These are phyloP conservation scores for Microdochium nivale DNA, from an alignment of 2,329 filamentous ascomycete species.

Conservation along the genomic window DNA sequence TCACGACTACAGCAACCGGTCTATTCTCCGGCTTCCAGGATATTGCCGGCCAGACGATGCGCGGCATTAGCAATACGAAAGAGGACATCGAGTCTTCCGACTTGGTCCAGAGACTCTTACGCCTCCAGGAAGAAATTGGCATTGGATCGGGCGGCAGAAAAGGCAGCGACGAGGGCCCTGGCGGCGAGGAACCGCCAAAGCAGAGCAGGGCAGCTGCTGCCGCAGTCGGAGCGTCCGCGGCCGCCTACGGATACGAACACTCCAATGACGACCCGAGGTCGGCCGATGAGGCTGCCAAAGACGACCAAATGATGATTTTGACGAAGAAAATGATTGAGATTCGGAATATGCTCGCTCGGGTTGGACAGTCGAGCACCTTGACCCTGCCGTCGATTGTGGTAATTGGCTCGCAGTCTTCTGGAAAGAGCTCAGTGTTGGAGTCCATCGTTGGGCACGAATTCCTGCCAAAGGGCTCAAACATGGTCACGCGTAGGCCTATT, in stretches of 20 bases:
- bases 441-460: constrained; percentile 98
- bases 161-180: constrained; percentile 36
- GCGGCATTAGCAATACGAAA: constrained; percentile 77
- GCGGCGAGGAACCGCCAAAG: constrained; percentile 45
- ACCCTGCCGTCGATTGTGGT: constrained; percentile 97
- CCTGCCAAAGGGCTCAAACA: constrained; percentile 93
- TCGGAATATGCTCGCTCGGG: constrained; percentile 77
- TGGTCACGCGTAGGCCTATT: constrained; percentile 94
- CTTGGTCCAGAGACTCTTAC: constrained; percentile 71
- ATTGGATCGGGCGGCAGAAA: constrained; percentile 32
- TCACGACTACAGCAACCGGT: constrained; percentile 58
- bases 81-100: constrained; percentile 61
- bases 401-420: constrained; percentile 95
- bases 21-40: constrained; percentile 65
- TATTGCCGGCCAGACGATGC: constrained; percentile 69
- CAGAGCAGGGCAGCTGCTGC: constrained; percentile 51
- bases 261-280: constrained; percentile 57
- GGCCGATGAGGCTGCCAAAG: constrained; percentile 61
- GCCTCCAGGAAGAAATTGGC: constrained; percentile 50
- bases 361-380: constrained; percentile 83
- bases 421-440: constrained; percentile 94
- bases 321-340: constrained; percentile 99
- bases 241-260: constrained; percentile 71
- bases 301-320: constrained; percentile 99
- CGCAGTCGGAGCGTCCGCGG: constrained; percentile 61